Conservation (phyloP, 768 basidiomycete genomes). For the Lentinula sp. region DNA sequence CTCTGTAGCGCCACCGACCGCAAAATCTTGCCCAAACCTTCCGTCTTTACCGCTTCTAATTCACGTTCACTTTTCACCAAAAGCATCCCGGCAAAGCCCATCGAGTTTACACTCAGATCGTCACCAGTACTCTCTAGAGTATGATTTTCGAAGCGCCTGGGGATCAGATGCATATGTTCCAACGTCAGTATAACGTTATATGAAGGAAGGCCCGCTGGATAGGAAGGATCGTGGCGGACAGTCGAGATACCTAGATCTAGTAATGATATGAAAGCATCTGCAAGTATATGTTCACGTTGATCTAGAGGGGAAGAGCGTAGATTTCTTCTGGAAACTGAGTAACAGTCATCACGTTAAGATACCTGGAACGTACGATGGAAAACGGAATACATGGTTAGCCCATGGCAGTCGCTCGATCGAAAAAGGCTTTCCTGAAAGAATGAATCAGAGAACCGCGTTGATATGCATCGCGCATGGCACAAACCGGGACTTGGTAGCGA, state of each 20-base stretch:
- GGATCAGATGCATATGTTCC: constrained; percentile 83
- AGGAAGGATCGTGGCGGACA: constrained; percentile 58
- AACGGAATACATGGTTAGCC: constrained; percentile 72
- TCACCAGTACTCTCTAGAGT: constrained; percentile 46
- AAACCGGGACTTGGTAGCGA: constrained; percentile 55
- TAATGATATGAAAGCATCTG: constrained; percentile 61
- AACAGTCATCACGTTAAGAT: not conserved
- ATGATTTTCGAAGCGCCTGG: constrained; percentile 63
- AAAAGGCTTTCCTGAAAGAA: constrained; percentile 61
- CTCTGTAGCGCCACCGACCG: constrained; percentile 58
- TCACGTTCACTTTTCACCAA: constrained; percentile 81
- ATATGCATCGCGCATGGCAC: constrained; percentile 8
- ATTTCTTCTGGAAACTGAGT: constrained; percentile 7
- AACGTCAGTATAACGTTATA: constrained; percentile 81
- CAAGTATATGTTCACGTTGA: constrained; percentile 45
- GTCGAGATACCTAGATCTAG: constrained; percentile 75
- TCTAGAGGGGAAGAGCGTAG: constrained; percentile 29
- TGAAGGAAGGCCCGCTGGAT: constrained; percentile 60
- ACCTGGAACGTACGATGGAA: constrained; percentile 26
- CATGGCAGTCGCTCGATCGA: constrained; percentile 63
- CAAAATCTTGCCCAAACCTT: constrained; percentile 59
- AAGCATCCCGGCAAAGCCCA: constrained; percentile 88
- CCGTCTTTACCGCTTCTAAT: constrained; percentile 58
- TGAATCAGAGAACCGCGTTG: not conserved
- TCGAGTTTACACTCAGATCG: constrained; percentile 68